These are phyloP conservation scores for Suhomyces choctaworum DNA, from an alignment of 1,139 yeast species.

Conservation along the genomic window DNA sequence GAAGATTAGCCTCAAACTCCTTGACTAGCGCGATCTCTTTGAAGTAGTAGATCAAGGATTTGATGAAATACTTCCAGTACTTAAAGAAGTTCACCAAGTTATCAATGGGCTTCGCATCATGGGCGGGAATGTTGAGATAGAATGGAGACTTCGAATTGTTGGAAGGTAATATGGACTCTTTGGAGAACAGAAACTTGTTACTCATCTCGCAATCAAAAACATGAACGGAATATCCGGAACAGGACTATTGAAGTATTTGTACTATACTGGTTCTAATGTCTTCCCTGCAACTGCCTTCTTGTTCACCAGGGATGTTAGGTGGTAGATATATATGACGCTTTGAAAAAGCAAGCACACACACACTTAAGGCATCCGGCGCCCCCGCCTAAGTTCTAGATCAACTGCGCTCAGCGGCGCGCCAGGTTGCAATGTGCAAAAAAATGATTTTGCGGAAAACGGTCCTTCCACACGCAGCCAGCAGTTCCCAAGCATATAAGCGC, in stretches of 20 bases:
- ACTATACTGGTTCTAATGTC: too few species aligned
- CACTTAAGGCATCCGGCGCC: too few species aligned
- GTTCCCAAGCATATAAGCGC: too few species aligned
- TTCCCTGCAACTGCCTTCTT: too few species aligned
- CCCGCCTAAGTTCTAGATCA: constrained; percentile 10
- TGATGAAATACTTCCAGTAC: constrained; percentile 69
- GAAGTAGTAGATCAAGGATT: constrained; percentile 60
- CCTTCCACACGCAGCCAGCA: neutral
- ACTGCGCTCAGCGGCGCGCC: too few species aligned
- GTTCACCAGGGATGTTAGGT: too few species aligned
- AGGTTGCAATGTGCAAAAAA: neutral
- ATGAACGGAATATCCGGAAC: too few species aligned
- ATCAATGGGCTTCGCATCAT: constrained; percentile 50
- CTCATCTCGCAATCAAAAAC: constrained; percentile 6
- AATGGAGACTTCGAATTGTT: constrained; percentile 41
- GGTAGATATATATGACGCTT: too few species aligned
- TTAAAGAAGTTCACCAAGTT: constrained; percentile 58
- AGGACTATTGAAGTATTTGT: too few species aligned
- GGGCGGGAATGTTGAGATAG: constrained; percentile 39
- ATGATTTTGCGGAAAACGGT: too few species aligned
- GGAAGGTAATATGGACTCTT: constrained; percentile 39
- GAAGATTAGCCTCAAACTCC: constrained; percentile 67
- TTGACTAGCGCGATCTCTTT: constrained; percentile 64
- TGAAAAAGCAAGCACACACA: too few species aligned
- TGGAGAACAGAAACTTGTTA: constrained; percentile 19